Evolutionary conservation across 495 filamentous ascomycete species (phyloP).

Genomic region (Elasticomyces elasticus): DNA sequence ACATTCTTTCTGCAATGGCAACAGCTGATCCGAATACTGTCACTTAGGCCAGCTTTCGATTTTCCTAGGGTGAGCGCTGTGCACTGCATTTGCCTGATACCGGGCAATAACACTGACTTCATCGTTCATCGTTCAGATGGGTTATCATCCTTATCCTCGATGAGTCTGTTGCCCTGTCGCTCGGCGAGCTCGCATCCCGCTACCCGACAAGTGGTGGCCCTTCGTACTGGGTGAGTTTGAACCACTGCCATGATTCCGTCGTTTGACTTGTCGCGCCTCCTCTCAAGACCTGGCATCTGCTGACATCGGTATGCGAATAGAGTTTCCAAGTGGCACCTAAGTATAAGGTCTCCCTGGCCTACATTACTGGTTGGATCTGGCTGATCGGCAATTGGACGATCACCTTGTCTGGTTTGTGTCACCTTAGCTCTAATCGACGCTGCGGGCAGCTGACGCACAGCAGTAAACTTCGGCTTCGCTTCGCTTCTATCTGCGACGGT

Average conservation of each 20-base stretch:
- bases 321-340: constrained; percentile 10
- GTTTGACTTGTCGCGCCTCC: background rate
- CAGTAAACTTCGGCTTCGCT: constrained; percentile 14
- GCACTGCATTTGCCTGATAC: background rate
- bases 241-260: no score
- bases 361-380: constrained; percentile 13
- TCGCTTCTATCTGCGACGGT: constrained; percentile 6
- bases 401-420: constrained; percentile 9
- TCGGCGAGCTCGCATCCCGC: constrained; percentile 10
- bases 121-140: background rate
- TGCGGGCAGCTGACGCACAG: background rate
- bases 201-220: constrained; percentile 10
- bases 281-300: background rate
- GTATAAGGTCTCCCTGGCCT: constrained; percentile 4
- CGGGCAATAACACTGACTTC: background rate
- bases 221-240: constrained; percentile 7
- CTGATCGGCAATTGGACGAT: constrained; percentile 12
- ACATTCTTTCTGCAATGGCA: no score
- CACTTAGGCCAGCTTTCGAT: constrained; percentile 9
- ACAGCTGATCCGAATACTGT: background rate
- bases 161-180: constrained; percentile 9
- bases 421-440: background rate
- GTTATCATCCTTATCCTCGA: constrained; percentile 12
- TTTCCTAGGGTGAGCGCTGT: constrained; percentile 1
- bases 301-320: background rate